phyloP scores from a whole-genome alignment of 2,329 filamentous ascomycete species.

The Botrytis paeoniae region DNA sequence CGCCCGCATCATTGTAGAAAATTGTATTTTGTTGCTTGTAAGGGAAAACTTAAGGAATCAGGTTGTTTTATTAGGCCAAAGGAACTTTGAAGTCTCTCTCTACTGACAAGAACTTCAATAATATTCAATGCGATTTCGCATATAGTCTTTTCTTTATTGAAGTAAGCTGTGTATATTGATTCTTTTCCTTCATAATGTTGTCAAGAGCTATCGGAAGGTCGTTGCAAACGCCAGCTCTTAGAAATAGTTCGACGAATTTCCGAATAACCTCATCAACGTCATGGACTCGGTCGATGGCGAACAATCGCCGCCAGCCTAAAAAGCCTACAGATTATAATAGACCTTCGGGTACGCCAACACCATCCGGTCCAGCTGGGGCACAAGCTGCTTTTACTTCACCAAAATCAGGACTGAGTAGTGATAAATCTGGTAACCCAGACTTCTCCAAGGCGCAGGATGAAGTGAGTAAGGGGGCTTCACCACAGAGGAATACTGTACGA shows the following conservation, averaged over 20 bases:
- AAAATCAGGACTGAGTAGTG: conserved; percentile 23
- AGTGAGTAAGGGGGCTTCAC: conserved; percentile 24
- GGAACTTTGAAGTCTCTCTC: neutral
- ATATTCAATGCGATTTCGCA: conserved; percentile 9
- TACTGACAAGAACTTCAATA: neutral
- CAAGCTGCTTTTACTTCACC: conserved; percentile 24
- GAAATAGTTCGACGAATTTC: conserved; percentile 32
- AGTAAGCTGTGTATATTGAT: conserved; percentile 25
- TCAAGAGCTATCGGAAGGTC: conserved; percentile 34
- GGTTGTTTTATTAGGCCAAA: neutral
- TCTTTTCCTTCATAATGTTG: conserved; percentile 34
- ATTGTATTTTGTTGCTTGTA: conserved; percentile 3
- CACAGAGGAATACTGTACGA: conserved; percentile 23
- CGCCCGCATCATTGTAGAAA: conserved; percentile 12
- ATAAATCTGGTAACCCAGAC: conserved; percentile 27
- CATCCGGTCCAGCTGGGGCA: conserved; percentile 22
- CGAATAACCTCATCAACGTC: conserved; percentile 39
- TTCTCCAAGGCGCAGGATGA: conserved; percentile 27
- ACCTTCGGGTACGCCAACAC: conserved; percentile 24
- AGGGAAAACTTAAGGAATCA: neutral
- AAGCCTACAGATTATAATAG: conserved; percentile 30
- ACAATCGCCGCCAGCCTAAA: conserved; percentile 37
- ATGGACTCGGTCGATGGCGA: conserved; percentile 47
- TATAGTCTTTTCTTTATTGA: conserved; percentile 35
- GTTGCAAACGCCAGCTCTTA: conserved; percentile 31